phyloP scores from a whole-genome alignment of 192 early-diverging fungal genomes.

The Anaeromyces robustus region DNA sequence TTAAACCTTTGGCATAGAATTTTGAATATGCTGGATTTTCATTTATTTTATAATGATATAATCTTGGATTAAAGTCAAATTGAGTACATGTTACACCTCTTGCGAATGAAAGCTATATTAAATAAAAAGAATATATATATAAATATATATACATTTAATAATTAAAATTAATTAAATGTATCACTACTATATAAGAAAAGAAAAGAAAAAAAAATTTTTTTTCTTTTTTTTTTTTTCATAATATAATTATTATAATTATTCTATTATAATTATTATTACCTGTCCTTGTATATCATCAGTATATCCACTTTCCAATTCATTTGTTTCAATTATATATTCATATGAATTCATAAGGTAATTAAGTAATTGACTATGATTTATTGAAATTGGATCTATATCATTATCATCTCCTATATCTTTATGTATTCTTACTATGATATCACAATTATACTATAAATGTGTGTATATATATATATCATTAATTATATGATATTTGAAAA shows the following conservation, averaged over 20 bases:
- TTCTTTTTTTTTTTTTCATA: too few relatives aligned
- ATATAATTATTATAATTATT: not conserved
- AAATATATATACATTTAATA: too few relatives aligned
- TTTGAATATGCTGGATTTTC: not conserved
- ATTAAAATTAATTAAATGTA: too few relatives aligned
- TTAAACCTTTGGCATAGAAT: not conserved
- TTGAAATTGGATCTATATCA: not conserved
- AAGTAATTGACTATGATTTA: not conserved
- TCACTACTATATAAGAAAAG: too few relatives aligned
- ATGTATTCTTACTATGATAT: not conserved
- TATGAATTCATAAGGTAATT: not conserved
- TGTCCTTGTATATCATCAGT: not conserved
- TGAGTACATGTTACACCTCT: not conserved
- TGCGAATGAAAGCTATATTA: not conserved
- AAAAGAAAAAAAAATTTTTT: too few relatives aligned
- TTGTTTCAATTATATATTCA: not conserved
- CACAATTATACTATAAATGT: not conserved
- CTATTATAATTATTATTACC: not conserved
- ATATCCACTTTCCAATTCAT: not conserved
- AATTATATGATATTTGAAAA: too few relatives aligned
- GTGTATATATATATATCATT: too few relatives aligned
- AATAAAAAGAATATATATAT: not conserved
- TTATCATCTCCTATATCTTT: not conserved
- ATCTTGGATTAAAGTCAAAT: not conserved
- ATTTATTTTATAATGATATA: not conserved